phyloP scores from a whole-genome alignment of 2,329 filamentous ascomycete species.

The Trichoderma endophyticum region DNA sequence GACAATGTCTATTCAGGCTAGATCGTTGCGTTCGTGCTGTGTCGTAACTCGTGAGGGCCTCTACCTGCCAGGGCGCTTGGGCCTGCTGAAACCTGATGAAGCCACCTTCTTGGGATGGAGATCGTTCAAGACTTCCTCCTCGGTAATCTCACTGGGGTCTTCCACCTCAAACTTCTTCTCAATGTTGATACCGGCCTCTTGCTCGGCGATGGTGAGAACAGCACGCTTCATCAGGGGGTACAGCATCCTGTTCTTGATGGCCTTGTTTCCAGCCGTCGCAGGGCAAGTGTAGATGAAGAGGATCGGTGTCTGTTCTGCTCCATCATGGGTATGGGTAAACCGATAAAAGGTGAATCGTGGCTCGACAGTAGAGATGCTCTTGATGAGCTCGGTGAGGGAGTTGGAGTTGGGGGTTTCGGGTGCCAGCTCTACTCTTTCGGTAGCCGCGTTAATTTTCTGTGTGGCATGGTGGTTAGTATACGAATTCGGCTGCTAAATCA shows the following conservation, averaged over 20 bases:
- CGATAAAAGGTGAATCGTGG: conserved; percentile 78
- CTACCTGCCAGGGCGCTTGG: conserved; percentile 72
- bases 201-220: conserved; percentile 63
- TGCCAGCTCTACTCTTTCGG: conserved; percentile 67
- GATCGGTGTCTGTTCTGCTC: conserved; percentile 54
- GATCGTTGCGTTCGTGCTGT: conserved; percentile 16
- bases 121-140: conserved; percentile 61
- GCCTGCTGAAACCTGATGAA: conserved; percentile 69
- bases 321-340: conserved; percentile 56
- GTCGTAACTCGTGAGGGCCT: conserved; percentile 9
- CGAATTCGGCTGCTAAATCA: not conserved
- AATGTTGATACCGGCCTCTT: conserved; percentile 61
- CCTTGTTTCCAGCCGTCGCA: conserved; percentile 57
- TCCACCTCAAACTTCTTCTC: conserved; percentile 69
- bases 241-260: conserved; percentile 81
- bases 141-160: conserved; percentile 67
- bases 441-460: conserved; percentile 68
- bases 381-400: conserved; percentile 56
- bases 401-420: conserved; percentile 49
- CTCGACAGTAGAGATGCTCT: conserved; percentile 61
- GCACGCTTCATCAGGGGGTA: conserved; percentile 70
- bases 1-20: conserved; percentile 20
- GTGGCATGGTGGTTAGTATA: not conserved
- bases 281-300: conserved; percentile 85
- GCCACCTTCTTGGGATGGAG: conserved; percentile 64